Evolutionary conservation across 2,329 filamentous ascomycete species (phyloP).

Genomic region (Fusarium dlaminii): DNA sequence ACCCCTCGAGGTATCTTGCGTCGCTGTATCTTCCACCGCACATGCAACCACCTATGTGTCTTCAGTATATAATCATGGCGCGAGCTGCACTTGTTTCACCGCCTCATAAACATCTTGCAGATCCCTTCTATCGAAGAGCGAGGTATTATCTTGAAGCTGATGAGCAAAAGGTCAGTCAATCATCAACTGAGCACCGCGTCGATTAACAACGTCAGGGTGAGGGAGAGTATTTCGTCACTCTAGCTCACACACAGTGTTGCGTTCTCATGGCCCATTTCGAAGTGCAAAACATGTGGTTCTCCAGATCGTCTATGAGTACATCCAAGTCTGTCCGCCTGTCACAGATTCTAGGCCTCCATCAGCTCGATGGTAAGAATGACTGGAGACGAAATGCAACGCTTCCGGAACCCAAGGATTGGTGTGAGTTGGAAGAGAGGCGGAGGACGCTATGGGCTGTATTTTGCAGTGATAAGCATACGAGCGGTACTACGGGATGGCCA

Average conservation of each 20-base stretch:
- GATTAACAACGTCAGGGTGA: slow-evolving; percentile 24
- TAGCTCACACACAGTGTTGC: slow-evolving; percentile 82
- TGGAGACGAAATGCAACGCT: slow-evolving; percentile 74
- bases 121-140: slow-evolving; percentile 35
- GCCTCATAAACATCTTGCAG: slow-evolving; percentile 19
- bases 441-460: slow-evolving; percentile 85
- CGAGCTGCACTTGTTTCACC: slow-evolving; percentile 22
- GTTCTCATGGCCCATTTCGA: slow-evolving; percentile 76
- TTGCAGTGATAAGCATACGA: slow-evolving; percentile 80
- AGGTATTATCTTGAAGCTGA: slow-evolving; percentile 38
- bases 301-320: slow-evolving; percentile 81
- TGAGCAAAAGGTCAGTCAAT: slow-evolving; percentile 32
- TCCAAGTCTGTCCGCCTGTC: slow-evolving; percentile 74
- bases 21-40: slow-evolving; percentile 38
- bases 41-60: slow-evolving; percentile 42
- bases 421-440: slow-evolving; percentile 75
- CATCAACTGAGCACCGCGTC: rapidly evolving
- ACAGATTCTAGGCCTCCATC: slow-evolving; percentile 83
- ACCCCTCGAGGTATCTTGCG: slow-evolving; percentile 36
- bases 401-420: slow-evolving; percentile 78
- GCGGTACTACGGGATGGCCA: slow-evolving; percentile 88
- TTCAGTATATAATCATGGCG: slow-evolving; percentile 38
- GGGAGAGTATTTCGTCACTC: slow-evolving; percentile 52
- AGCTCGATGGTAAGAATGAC: slow-evolving; percentile 70
- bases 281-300: slow-evolving; percentile 83